Base-by-base conservation (phyloP, 495 filamentous ascomycete genomes). In the Ramalina intermedia region DNA sequence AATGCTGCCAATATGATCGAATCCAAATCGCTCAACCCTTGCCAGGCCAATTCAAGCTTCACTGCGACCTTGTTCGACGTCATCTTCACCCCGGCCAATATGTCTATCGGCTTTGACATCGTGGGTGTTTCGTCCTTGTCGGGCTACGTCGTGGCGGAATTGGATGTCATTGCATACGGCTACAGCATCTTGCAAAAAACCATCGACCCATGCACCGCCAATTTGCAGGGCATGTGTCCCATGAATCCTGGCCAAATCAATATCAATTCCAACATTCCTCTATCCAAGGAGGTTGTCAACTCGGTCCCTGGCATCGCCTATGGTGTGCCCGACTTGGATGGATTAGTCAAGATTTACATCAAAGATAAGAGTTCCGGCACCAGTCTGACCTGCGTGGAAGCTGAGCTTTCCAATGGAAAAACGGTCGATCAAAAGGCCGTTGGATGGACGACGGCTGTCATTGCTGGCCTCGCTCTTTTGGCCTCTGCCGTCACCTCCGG, bases 301-400 rank as follows among this genome's bases (percentile, higher is more conserved):
- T 56, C 69, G 24, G 84, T 98, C 63, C 90, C 89, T 43, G 72
- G 69, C 37, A 93, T 96, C 53, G 83, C 85, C 18, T 98, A 90
- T 60, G 82, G 75, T 12, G 80, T 98, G 43, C 91, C 91, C 41
- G 91, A 98, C 64, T 75, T 96, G 16, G 91, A 98, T 61, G 91
- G 85, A n/a, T 79, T 72, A 26, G 82, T 95, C 35, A 75, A 74
- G 52, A 78, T 98, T 48, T 76, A 75, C 54, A 81, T 98, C 70
- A 93, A 84, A 61, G 67, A 61, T 11, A 75, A 68, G 6, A 71
- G 74, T 47, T 79, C 74, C 0, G 65, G 70, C 6, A 63, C 75
- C 43, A 80, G 70, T 49, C 76, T 96, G 37, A 85, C 91, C 51
- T 98, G 91, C 59, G 76, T 98, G 6, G 82, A 94, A 65, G 90